phyloP scores from a whole-genome alignment of 441 rosid species.

The Erodium chrysanthum region DNA sequence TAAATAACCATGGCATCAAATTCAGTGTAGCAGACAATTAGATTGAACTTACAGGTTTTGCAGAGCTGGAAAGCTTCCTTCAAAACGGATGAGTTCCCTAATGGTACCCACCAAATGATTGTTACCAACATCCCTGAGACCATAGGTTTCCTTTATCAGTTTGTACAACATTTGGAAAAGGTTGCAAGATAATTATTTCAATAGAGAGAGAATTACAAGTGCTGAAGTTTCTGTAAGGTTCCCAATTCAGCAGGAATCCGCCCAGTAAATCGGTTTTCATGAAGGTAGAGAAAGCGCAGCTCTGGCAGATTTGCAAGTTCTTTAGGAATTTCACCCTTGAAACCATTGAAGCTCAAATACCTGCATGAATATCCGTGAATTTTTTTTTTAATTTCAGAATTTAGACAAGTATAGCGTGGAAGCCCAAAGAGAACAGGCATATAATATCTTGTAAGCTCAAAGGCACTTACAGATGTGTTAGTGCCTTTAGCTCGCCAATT shows the following conservation, averaged over 20 bases:
- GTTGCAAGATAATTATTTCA: neutral
- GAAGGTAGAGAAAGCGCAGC: constrained; percentile 85
- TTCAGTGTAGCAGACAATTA: neutral
- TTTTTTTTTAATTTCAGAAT: neutral
- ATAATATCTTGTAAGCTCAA: neutral
- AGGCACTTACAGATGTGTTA: constrained; percentile 72
- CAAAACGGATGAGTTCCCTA: constrained; percentile 79
- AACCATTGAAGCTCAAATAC: constrained; percentile 80
- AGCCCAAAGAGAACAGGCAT: neutral
- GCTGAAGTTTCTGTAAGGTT: constrained; percentile 66
- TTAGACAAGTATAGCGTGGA: neutral
- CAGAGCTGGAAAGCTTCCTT: constrained; percentile 77
- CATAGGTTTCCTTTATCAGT: neutral
- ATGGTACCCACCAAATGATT: constrained; percentile 91
- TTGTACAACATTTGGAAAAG: neutral
- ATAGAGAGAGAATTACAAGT: constrained; percentile 42
- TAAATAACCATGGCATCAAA: neutral
- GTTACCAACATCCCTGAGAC: constrained; percentile 78
- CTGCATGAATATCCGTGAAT: constrained; percentile 28
- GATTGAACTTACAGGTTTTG: constrained; percentile 69
- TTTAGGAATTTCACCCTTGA: constrained; percentile 89
- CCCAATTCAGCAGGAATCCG: constrained; percentile 82
- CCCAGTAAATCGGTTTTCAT: constrained; percentile 83
- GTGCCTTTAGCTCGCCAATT: constrained; percentile 80
- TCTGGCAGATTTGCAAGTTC: constrained; percentile 84